phyloP scores from a whole-genome alignment of 179 eudicot species.

The Amaranthus tricolor region DNA sequence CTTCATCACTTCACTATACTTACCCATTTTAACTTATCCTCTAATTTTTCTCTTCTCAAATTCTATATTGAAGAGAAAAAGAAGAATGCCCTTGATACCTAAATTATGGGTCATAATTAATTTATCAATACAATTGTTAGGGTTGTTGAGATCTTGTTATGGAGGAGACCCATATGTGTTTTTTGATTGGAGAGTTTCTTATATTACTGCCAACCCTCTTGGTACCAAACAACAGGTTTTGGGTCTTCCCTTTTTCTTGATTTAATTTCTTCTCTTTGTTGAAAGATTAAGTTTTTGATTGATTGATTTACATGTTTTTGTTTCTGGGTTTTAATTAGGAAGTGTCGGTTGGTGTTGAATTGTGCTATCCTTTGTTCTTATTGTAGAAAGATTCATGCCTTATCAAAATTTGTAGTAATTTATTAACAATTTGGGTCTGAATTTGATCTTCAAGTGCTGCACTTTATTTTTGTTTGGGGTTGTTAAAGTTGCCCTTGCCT shows the following conservation, averaged over 20 bases:
- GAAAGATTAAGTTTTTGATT: not conserved
- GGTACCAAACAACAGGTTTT: constrained; percentile 70
- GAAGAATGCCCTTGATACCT: constrained; percentile 18
- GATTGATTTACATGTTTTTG: constrained; percentile 1
- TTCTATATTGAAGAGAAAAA: not conserved
- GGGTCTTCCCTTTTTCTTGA: constrained; percentile 8
- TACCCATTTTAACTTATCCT: not conserved
- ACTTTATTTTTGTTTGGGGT: not conserved
- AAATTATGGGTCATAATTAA: constrained; percentile 7
- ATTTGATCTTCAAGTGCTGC: not conserved
- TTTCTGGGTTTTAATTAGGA: not conserved
- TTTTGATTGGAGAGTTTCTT: constrained; percentile 78
- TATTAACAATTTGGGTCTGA: not conserved
- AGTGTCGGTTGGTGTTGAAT: constrained; percentile 4
- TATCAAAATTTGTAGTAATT: not conserved
- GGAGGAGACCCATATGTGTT: constrained; percentile 66
- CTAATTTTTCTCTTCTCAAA: constrained; percentile 10
- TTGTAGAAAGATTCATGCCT: not conserved
- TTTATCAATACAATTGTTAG: constrained; percentile 12
- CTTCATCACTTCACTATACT: constrained; percentile 1
- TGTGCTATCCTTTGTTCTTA: not conserved
- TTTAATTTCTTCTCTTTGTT: not conserved
- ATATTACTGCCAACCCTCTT: constrained; percentile 65
- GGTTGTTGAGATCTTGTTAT: constrained; percentile 27
- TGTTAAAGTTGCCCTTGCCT: not conserved